phyloP scores from a whole-genome alignment of 768 basidiomycete genomes.

The Amanita subjunquillea region DNA sequence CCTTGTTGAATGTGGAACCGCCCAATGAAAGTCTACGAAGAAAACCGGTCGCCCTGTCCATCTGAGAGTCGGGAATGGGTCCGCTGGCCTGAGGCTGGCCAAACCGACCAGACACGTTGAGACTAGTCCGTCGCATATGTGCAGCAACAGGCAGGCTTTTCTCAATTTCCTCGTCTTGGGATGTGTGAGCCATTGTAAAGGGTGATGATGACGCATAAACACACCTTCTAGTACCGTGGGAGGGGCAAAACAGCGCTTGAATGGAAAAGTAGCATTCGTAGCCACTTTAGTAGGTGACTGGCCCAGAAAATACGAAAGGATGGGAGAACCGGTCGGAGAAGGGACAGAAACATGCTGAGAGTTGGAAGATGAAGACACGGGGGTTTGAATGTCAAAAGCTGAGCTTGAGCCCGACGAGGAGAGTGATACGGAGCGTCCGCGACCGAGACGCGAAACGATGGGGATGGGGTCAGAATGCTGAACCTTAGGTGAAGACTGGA shows the following conservation, averaged over 20 bases:
- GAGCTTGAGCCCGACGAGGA: constrained; percentile 51
- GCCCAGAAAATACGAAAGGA: constrained; percentile 57
- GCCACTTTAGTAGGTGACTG: constrained; percentile 49
- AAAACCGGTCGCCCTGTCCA: constrained; percentile 62
- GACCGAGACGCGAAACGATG: constrained; percentile 30
- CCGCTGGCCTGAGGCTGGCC: constrained; percentile 26
- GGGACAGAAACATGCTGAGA: constrained; percentile 34
- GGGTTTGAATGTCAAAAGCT: constrained; percentile 41
- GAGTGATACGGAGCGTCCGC: constrained; percentile 51
- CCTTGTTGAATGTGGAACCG: constrained; percentile 42
- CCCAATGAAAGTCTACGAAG: constrained; percentile 70
- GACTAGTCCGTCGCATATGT: constrained; percentile 56
- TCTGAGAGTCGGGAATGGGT: constrained; percentile 34
- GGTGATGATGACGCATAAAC: constrained; percentile 4
- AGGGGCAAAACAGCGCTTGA: constrained; percentile 44
- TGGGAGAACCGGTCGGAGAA: constrained; percentile 58
- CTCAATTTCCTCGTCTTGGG: constrained; percentile 26
- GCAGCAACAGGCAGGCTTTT: constrained; percentile 29
- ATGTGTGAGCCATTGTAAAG: neutral
- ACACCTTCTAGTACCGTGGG: constrained; percentile 56
- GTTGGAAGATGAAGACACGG: constrained; percentile 30
- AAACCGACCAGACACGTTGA: constrained; percentile 43
- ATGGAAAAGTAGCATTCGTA: constrained; percentile 44
- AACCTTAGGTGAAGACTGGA: constrained; percentile 18
- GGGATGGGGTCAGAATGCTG: constrained; percentile 61